Conservation (phyloP, 805 yeast species). For the Scheffersomyces spartinae region DNA sequence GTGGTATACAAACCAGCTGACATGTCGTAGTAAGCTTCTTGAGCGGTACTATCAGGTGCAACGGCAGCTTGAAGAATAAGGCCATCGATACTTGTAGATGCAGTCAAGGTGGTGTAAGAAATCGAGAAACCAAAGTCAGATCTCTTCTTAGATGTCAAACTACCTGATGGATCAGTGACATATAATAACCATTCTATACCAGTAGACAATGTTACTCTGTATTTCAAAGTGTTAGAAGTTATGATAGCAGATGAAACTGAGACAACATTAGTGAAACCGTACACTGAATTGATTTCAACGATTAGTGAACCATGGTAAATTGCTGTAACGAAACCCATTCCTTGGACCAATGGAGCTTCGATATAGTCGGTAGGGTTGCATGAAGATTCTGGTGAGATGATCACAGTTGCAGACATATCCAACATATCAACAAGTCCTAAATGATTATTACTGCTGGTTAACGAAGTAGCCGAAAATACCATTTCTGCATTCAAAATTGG, state of each 20-base stretch:
- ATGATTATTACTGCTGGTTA: conserved; percentile 24
- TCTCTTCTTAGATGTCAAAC: conserved; percentile 5
- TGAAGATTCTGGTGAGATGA: conserved; percentile 19
- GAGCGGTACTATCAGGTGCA: conserved; percentile 22
- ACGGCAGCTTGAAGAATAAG: conserved; percentile 41
- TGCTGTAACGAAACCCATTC: conserved; percentile 48
- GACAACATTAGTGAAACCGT: conserved; percentile 32
- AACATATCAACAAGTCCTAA: conserved; percentile 36
- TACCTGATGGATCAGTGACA: conserved; percentile 27
- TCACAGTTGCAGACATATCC: conserved; percentile 39
- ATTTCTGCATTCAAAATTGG: conserved; percentile 47
- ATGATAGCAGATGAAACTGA: conserved; percentile 17
- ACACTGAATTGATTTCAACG: conserved; percentile 32
- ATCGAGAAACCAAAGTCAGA: conserved; percentile 18
- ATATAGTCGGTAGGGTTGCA: conserved; percentile 24
- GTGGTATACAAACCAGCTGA: conserved; percentile 62
- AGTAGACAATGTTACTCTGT: conserved; percentile 24
- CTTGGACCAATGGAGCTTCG: conserved; percentile 42
- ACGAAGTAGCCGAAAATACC: conserved; percentile 41
- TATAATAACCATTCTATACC: conserved; percentile 41
- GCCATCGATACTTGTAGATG: conserved; percentile 20
- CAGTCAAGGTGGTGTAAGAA: conserved; percentile 23
- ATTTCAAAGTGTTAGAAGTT: conserved; percentile 22
- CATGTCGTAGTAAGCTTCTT: conserved; percentile 39
- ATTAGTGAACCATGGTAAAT: conserved; percentile 37